Base-by-base conservation (phyloP, 768 basidiomycete genomes). In the Hebeloma cylindrosporum region DNA sequence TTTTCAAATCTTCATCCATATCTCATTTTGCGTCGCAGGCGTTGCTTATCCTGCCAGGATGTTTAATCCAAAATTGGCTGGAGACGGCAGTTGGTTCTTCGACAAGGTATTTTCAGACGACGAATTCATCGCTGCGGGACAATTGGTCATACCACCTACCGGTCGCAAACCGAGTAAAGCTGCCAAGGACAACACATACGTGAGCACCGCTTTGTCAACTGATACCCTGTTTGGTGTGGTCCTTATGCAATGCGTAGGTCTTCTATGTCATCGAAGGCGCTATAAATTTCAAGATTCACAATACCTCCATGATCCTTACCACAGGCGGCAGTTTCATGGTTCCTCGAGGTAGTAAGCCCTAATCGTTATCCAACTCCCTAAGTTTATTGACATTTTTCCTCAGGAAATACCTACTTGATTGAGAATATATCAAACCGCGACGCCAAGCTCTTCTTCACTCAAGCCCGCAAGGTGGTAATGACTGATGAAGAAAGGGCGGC, bases 41-140 rank as follows among this genome's bases (percentile, higher is more conserved):
- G 78, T 96, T 50, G 88, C 86, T 3, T 92, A 82, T 60, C 85
- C 93, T 4, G 70, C 77, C 3, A 76, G 71, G 33, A 80, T 85
- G 78, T 73, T 93, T 10, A 56, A 75, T 2, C 85, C 85, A 1
- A 71, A 74, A 45, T 60, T 71, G 13, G 80, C 88, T 0, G 73
- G 72, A 7, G 81, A 82, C 49, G 75, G 75, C 40, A 73, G 74
- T 8, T 98, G 93, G 83, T 73, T 72, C 17, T 99, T 91, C 63
- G 87, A 95, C 59, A 94, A 93, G 67, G 78, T 96, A 16, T 95
- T 94, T 57, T 83, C 86, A 20, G 95, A 98, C 51, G 88, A 82
- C 34, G 82, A 89, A 33, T 97, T 90, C 60, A 82, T 97, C 48
- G 95, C 93, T 1, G 86, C 91, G 22, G 96, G 96, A 0, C 81